Conservation (phyloP, 768 basidiomycete genomes). For the Kwoniella dendrophila region DNA sequence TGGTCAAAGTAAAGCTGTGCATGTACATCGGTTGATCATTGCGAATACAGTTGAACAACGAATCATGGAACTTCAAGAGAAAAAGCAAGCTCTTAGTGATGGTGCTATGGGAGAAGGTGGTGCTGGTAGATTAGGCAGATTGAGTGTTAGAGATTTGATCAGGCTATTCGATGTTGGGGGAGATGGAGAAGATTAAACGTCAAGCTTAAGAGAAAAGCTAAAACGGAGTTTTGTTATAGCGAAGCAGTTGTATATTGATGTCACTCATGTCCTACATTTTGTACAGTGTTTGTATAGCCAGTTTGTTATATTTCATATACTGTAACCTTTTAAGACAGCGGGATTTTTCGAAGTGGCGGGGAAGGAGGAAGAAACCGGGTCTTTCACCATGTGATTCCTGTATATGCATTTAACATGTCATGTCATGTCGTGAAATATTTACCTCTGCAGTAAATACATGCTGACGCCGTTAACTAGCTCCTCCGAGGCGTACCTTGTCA, state of each 20-base stretch:
- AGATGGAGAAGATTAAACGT: constrained; percentile 18
- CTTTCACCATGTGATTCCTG: neutral
- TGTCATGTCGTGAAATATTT: constrained; percentile 2
- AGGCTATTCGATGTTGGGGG: constrained; percentile 38
- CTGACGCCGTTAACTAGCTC: too few relatives aligned
- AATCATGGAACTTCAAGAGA: constrained; percentile 61
- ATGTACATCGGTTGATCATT: constrained; percentile 56
- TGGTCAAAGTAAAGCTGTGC: constrained; percentile 52
- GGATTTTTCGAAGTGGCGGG: too few relatives aligned
- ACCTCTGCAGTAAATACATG: too few relatives aligned
- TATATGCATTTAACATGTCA: neutral
- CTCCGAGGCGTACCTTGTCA: too few relatives aligned
- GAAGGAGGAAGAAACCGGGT: too few relatives aligned
- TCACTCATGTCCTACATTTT: too few relatives aligned
- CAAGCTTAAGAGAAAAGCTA: neutral
- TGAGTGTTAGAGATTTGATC: constrained; percentile 43
- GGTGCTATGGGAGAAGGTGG: constrained; percentile 54
- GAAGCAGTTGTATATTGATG: too few relatives aligned
- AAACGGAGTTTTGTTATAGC: too few relatives aligned
- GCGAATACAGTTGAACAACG: constrained; percentile 63
- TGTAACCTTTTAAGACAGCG: too few relatives aligned
- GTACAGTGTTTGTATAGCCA: too few relatives aligned
- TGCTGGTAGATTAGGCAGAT: constrained; percentile 43
- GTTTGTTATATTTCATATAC: too few relatives aligned
- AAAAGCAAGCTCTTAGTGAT: constrained; percentile 53